A percentile compares a stretch with the other conserved stretches of the same genome.
Evolutionary conservation across 371 early-diverging fungal species (phyloP).

Genomic region (Mucor sp.): DNA sequence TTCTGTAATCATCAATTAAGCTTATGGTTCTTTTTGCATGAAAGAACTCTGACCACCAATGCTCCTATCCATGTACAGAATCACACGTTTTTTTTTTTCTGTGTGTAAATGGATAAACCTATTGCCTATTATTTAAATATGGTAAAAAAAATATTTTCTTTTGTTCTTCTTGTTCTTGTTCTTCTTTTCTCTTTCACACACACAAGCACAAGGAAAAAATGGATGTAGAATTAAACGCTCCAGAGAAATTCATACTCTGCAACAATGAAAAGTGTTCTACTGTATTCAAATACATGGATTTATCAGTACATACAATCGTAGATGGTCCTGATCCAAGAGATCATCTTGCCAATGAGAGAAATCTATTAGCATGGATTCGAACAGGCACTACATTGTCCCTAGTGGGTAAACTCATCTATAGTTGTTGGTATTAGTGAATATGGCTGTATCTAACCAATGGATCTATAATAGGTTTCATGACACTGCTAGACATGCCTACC

Average conservation of each 20-base stretch:
- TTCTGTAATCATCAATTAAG: background rate
- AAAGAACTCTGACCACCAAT: background rate
- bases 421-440: background rate
- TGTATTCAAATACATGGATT: slow-evolving; percentile 37
- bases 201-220: background rate
- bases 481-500: slow-evolving; percentile 33
- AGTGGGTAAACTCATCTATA: slow-evolving; percentile 29
- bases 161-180: slow-evolving; percentile 3
- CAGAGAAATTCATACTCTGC: slow-evolving; percentile 31
- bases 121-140: background rate
- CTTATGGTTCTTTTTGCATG: background rate
- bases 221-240: slow-evolving; percentile 32
- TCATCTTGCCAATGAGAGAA: slow-evolving; percentile 46
- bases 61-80: background rate
- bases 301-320: slow-evolving; percentile 35
- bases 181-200: background rate
- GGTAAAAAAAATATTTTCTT: slow-evolving; percentile 2
- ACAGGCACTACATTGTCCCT: slow-evolving; percentile 41
- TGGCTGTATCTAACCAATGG: background rate
- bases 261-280: slow-evolving; percentile 38
- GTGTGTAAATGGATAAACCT: background rate
- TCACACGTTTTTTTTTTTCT: background rate
- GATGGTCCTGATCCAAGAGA: slow-evolving; percentile 51
- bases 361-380: slow-evolving; percentile 38
- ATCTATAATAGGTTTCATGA: slow-evolving; percentile 45